These are phyloP conservation scores for Suillus ampliporus DNA, from an alignment of 768 basidiomycete species.

Conservation along the genomic window DNA sequence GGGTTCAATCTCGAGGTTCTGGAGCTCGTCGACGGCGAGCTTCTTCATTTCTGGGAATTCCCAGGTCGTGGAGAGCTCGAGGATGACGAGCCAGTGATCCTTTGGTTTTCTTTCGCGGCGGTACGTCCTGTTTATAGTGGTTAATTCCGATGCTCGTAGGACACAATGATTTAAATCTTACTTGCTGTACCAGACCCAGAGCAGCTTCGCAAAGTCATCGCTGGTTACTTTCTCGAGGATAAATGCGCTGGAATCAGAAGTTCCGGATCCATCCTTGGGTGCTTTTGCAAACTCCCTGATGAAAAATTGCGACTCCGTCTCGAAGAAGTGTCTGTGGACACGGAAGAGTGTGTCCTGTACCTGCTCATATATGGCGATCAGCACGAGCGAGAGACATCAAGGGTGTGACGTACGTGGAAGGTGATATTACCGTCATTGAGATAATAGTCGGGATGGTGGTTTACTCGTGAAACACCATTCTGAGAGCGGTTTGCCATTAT, in stretches of 20 bases:
- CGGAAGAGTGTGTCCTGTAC: not conserved
- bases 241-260: slow-evolving; percentile 2
- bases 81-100: slow-evolving; percentile 58
- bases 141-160: not conserved
- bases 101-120: slow-evolving; percentile 51
- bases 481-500: not conserved
- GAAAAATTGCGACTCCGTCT: slow-evolving; percentile 41
- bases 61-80: slow-evolving; percentile 61
- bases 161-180: slow-evolving; percentile 30
- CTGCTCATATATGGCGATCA: not conserved
- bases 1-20: slow-evolving; percentile 49
- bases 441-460: not conserved
- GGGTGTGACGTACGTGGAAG: not conserved
- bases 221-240: slow-evolving; percentile 33
- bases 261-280: slow-evolving; percentile 3
- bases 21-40: slow-evolving; percentile 61
- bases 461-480: not conserved
- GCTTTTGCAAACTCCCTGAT: slow-evolving; percentile 19
- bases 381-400: not conserved
- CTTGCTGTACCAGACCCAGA: slow-evolving; percentile 65
- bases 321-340: slow-evolving; percentile 23
- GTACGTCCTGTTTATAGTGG: slow-evolving; percentile 51
- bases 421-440: not conserved
- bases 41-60: slow-evolving; percentile 53
- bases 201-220: slow-evolving; percentile 48